Percentiles rank a stretch among this genome's conserved stretches.
Evolutionary conservation across 768 basidiomycete species (phyloP).

Genomic region (Lanmaoa rubissima): DNA sequence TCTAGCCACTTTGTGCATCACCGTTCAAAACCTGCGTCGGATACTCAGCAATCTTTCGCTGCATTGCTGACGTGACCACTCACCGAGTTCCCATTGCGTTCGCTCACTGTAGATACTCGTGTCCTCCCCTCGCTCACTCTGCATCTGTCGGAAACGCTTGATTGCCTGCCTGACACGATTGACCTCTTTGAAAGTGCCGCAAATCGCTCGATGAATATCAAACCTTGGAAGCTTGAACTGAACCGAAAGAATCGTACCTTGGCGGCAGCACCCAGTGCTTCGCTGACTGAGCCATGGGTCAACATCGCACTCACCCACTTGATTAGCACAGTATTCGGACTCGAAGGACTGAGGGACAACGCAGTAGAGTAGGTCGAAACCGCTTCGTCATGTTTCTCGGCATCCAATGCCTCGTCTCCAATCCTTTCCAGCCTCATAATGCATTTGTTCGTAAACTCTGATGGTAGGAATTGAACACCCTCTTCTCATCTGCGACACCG

Average conservation of each 20-base stretch:
- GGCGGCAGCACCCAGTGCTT: background rate
- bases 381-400: background rate
- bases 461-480: background rate
- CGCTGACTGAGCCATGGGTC: background rate
- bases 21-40: background rate
- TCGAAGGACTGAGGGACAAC: background rate
- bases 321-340: background rate
- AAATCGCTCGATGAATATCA: background rate
- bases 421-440: background rate
- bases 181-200: background rate
- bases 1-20: background rate
- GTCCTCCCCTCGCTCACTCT: background rate
- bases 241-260: background rate
- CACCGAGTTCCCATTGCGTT: constrained; percentile 5
- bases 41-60: background rate
- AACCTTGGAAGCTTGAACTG: constrained; percentile 5
- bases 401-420: background rate
- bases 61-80: background rate
- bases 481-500: background rate
- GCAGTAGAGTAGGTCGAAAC: background rate
- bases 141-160: constrained; percentile 1
- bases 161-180: constrained; percentile 1
- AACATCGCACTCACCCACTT: background rate
- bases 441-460: background rate
- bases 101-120: background rate